Conservation (phyloP, 345 rosid genomes). For the Gossypium rotundifolium region DNA sequence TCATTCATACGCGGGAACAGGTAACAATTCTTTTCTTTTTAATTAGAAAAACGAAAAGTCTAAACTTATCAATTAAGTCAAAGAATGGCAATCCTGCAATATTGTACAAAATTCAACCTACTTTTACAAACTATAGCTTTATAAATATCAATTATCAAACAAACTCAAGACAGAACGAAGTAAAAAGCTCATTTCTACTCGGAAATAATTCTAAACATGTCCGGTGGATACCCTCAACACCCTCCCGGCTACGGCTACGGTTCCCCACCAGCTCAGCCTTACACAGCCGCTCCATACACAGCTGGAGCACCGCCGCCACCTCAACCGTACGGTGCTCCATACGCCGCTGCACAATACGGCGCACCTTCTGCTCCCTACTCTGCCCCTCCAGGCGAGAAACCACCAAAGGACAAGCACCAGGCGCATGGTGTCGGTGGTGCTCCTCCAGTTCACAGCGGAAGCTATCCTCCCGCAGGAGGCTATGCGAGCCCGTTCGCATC, state of each 20-base stretch:
- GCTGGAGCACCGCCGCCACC: constrained; percentile 36
- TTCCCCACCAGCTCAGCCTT: constrained; percentile 22
- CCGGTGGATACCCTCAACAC: constrained; percentile 39
- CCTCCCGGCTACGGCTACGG: constrained; percentile 64
- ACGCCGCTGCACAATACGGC: constrained; percentile 27
- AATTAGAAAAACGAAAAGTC: no score
- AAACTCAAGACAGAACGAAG: neutral
- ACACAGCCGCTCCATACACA: constrained; percentile 32
- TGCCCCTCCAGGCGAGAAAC: constrained; percentile 41
- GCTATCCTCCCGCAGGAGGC: constrained; percentile 32
- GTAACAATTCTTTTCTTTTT: no score
- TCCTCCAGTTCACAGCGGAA: constrained; percentile 24
- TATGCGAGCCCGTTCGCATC: constrained; percentile 66
- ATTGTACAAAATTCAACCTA: neutral
- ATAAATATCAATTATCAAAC: neutral
- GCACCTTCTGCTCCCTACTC: constrained; percentile 34
- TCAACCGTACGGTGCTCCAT: constrained; percentile 22
- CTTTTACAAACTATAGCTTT: neutral
- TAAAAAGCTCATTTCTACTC: neutral
- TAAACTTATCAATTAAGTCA: neutral
- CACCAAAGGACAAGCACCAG: constrained; percentile 61
- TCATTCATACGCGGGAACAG: no score
- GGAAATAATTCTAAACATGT: constrained; percentile 20
- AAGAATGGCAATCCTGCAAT: neutral
- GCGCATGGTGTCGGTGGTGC: constrained; percentile 21